Percentiles rank a stretch among this genome's conserved stretches.
Evolutionary conservation across 2,329 filamentous ascomycete species (phyloP).

Genomic region (Colletotrichum brevisporum): DNA sequence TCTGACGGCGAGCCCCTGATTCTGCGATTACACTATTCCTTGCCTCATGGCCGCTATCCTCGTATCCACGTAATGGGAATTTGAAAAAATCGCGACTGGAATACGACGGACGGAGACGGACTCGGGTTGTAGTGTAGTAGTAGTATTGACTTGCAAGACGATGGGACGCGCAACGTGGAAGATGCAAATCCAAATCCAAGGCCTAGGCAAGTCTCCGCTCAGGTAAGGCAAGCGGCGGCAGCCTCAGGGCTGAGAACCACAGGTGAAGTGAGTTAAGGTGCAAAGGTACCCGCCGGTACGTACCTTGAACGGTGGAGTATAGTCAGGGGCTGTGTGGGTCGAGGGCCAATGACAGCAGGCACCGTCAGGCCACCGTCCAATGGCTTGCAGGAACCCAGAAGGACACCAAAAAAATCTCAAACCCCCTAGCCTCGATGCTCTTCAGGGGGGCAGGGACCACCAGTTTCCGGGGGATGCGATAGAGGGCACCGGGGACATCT

Average conservation of each 20-base stretch:
- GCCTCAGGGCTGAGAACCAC: conserved; percentile 28
- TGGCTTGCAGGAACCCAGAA: conserved; percentile 22
- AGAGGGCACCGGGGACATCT: conserved; percentile 4
- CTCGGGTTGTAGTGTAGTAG: too few relatives aligned
- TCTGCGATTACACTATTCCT: not conserved
- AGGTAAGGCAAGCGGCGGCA: conserved; percentile 25
- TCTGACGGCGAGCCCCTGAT: too few relatives aligned
- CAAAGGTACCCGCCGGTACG: conserved; percentile 7
- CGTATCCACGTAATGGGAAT: too few relatives aligned
- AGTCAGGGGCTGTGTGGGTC: conserved; percentile 2
- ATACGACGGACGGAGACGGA: too few relatives aligned
- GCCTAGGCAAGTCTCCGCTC: conserved; percentile 22
- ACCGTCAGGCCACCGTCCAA: conserved; percentile 5
- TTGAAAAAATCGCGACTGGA: too few relatives aligned
- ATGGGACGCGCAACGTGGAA: conserved; percentile 4
- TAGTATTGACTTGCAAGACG: too few relatives aligned
- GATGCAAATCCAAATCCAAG: conserved; percentile 3
- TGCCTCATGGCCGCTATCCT: not conserved
- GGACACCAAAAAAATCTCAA: conserved; percentile 27
- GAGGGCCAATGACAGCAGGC: not conserved
- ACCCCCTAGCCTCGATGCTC: conserved; percentile 29
- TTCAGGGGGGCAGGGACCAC: conserved; percentile 20
- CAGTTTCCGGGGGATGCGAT: conserved; percentile 31
- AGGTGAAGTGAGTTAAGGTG: conserved; percentile 20
- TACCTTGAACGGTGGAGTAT: not conserved